These are phyloP conservation scores for Conringia planisiliqua DNA, from an alignment of 345 rosid genomes.

Conservation along the genomic window DNA sequence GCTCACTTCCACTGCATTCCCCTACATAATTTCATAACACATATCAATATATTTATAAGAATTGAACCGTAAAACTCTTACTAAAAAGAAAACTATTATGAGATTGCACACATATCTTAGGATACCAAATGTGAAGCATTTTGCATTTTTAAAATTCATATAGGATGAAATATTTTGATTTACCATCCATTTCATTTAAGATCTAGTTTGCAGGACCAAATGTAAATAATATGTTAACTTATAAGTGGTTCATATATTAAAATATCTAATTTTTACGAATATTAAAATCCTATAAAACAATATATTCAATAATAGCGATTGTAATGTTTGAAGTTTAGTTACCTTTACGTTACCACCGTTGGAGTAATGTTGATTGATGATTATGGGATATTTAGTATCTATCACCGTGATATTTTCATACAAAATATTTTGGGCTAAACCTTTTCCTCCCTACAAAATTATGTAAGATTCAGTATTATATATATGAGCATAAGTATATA, in stretches of 20 bases:
- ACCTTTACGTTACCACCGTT: neutral
- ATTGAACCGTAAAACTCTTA: neutral
- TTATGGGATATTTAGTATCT: neutral
- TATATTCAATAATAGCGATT: neutral
- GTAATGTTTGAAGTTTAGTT: neutral
- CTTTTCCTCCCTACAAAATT: constrained; percentile 5
- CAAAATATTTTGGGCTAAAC: constrained; percentile 8
- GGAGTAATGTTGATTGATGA: constrained; percentile 18
- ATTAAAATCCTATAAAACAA: neutral
- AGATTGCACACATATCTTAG: no score
- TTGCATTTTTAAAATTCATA: no score
- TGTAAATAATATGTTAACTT: neutral
- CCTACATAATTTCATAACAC: neutral
- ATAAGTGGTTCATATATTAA: neutral
- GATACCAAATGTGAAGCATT: no score
- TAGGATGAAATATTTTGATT: no score
- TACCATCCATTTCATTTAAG: neutral
- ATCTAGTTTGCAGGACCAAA: neutral
- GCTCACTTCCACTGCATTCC: constrained; percentile 8
- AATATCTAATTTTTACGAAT: neutral
- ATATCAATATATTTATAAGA: neutral
- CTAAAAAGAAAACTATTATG: no score
- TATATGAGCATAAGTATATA: no score
- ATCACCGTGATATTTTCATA: constrained; percentile 7
- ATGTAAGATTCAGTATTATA: neutral